Evolutionary conservation across 345 rosid species (phyloP).

Genomic region (Salix arbutifolia): DNA sequence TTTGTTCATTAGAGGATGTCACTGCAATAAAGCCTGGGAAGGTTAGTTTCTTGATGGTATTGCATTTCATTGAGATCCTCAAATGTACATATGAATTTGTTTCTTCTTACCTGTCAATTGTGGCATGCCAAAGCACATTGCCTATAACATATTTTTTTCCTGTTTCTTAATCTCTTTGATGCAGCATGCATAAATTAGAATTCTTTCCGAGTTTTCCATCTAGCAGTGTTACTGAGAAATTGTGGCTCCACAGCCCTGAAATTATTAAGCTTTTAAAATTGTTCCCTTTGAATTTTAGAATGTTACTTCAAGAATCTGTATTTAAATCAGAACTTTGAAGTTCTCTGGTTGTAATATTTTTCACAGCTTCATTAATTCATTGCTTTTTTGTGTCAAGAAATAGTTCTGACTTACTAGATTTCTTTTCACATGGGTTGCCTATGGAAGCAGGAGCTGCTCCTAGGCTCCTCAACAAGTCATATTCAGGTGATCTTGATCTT

Average conservation of each 20-base stretch:
- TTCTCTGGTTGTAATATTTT: background rate
- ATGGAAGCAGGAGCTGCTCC: background rate
- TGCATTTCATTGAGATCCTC: background rate
- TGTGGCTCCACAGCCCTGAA: background rate
- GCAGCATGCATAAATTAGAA: background rate
- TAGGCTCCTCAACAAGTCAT: background rate
- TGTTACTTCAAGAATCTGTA: no score
- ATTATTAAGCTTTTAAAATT: background rate
- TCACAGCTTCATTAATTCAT: background rate
- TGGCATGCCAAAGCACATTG: background rate
- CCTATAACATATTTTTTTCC: background rate
- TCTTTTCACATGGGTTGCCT: background rate
- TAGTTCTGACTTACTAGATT: background rate
- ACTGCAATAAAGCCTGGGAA: conserved; percentile 70
- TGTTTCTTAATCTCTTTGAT: background rate
- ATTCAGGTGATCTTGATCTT: conserved; percentile 1
- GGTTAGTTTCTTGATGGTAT: conserved; percentile 34
- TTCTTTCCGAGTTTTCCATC: background rate
- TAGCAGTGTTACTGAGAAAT: background rate
- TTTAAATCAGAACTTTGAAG: background rate
- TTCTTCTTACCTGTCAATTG: background rate
- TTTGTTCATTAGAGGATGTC: conserved; percentile 92
- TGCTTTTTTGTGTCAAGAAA: background rate
- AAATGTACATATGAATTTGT: background rate
- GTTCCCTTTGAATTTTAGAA: background rate